Conservation (phyloP, 441 rosid genomes). For the Gossypium schwendimanii region DNA sequence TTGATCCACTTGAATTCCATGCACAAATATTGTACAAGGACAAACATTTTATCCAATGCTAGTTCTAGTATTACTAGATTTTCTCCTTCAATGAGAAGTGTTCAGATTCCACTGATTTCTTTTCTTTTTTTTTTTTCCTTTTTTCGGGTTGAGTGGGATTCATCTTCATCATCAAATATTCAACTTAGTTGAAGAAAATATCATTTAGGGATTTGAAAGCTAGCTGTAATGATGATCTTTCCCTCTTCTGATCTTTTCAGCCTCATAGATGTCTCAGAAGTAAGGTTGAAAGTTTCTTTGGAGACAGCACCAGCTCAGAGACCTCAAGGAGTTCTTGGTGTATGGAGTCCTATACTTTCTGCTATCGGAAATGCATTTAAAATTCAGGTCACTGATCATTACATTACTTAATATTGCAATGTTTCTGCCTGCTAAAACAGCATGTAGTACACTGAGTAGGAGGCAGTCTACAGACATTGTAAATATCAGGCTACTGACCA, state of each 20-base stretch:
- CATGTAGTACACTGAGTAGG: background rate
- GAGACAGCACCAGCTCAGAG: slow-evolving; percentile 94
- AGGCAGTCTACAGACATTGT: background rate
- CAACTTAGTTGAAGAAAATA: background rate
- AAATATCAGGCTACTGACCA: background rate
- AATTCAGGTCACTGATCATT: slow-evolving; percentile 60
- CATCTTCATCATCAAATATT: slow-evolving; percentile 6
- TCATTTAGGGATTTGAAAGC: slow-evolving; percentile 4
- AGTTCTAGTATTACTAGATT: background rate
- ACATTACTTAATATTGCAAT: slow-evolving; percentile 9
- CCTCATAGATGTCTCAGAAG: slow-evolving; percentile 93
- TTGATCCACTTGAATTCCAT: slow-evolving; percentile 2
- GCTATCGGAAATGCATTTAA: slow-evolving; percentile 98
- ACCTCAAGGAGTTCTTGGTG: slow-evolving; percentile 91
- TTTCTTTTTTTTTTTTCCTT: too few species aligned
- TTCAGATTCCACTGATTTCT: background rate
- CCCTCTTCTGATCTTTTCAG: slow-evolving; percentile 37
- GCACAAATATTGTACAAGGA: background rate
- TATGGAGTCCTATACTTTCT: slow-evolving; percentile 93
- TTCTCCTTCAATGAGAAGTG: background rate
- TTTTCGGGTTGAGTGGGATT: background rate
- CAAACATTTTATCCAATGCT: background rate
- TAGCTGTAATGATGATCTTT: slow-evolving; percentile 2
- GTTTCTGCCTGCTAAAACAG: background rate
- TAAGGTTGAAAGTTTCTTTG: slow-evolving; percentile 79